Evolutionary conservation across 495 filamentous ascomycete genomes (phyloP), one percentile per base, ranked within the genome.

Genomic region (Neurospora intermedia): DNA sequence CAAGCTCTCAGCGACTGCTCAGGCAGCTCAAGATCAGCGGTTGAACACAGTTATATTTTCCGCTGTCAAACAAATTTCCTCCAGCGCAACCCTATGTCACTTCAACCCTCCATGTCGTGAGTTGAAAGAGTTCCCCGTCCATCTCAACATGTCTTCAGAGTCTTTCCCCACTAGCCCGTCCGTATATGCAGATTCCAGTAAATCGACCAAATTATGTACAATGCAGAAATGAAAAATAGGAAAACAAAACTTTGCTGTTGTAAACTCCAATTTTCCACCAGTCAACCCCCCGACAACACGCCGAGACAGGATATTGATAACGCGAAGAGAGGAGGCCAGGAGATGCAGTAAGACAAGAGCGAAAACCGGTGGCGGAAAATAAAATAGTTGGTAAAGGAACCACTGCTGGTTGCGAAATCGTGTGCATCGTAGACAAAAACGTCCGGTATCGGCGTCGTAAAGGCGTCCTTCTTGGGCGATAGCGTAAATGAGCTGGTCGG

Each of bases 141-240:
- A 66, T 66, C 31, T 35, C 27, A 27, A 66, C 54, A 66, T 66
- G 54, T 66, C 54, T 66, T 38, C 54, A 35, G 27, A 66, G 27
- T 38, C 15, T 27, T 35, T 66, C 54, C 54, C 54, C 15, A 38
- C 54, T 38, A 66, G 27, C 27, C 54, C 54, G 35, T 66, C 45
- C 43, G 69, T 70, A 69, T 75, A 59, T 69, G 71, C 62, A 42
- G 70, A 75, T 69, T 59, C 31, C 10, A 72, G 72, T 59, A 54
- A 31, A 66, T 1, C 3, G 27, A 66, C 69, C 16, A 40, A 71
- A 73, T 54, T 72, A 72, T 76, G 70, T 74, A 76, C 73, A 74
- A 43, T 70, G 38, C 16, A 42, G 42, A 71, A 46, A 31, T n/a
- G 42, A 73, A 35, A 31, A 39, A 18, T 0, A 45, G 41, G 43